Evolutionary conservation across 345 rosid species (phyloP), one percentile per base, ranked within the genome.

Genomic region (Isatis tinctoria): DNA sequence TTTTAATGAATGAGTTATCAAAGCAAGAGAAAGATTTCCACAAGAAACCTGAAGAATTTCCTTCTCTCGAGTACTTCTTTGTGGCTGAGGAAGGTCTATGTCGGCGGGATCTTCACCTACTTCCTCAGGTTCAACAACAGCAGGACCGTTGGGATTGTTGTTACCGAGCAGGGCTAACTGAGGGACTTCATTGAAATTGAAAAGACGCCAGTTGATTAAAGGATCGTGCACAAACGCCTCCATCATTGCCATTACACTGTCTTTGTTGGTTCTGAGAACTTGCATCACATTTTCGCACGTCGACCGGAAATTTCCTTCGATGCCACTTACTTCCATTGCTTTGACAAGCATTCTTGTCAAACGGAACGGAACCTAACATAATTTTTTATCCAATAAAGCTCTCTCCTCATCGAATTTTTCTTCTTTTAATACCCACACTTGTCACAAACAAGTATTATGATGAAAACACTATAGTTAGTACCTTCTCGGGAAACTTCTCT

Each of bases 161-260:
- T 84, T 58, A 79, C 79, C 86, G 17, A 88, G 74, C 78, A 85
- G 37, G 1, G 98, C 83, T 86, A 91, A 82, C 86, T 92, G 97
- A 3, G 98, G 99, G 63, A 93, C 96, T 88, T 91, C 98, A 43
- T 90, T 91, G 81, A 90, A 93, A 83, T 89, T 90, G 87, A 95
- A 92, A 60, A 95, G 99, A 75, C 97, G 98, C 99, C 98, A 95
- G 65, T 95, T 92, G 66, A 95, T 92, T 65, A 95, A 93, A 74
- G 99, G 99, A 81, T 95, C 98, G 54, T 95, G 99, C 54, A 95
- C 99, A 84, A 92, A 95, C 28, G 99, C 99, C 94, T 95, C 99
- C 99, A 95, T 95, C 99, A 95, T 95, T 65, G 98, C 98, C 99
- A 89, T 92, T 59, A 92, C 97, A 73, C 99, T 88, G 56, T 95